phyloP scores from a whole-genome alignment of 768 basidiomycete species.

The Collybia mongolica region DNA sequence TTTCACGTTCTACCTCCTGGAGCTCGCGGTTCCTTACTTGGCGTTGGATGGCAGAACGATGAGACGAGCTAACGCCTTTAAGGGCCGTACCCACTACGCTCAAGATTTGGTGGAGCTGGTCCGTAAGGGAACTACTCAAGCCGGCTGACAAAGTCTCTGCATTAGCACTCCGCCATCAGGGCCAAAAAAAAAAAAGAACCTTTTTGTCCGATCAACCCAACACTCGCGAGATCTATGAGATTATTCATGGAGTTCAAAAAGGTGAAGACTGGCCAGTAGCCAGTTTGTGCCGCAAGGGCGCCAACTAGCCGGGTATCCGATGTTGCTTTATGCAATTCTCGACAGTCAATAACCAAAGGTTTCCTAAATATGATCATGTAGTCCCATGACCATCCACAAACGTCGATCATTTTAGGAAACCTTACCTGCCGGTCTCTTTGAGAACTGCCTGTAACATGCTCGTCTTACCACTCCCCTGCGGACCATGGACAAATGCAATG shows the following conservation, averaged over 20 bases:
- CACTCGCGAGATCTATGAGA: conserved; percentile 87
- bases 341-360: conserved; percentile 81
- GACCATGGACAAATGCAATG: conserved; percentile 77
- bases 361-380: conserved; percentile 40
- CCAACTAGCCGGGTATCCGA: conserved; percentile 70
- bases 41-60: conserved; percentile 41
- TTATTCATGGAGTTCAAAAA: conserved; percentile 79
- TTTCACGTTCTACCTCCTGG: conserved; percentile 34
- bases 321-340: conserved; percentile 62
- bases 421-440: conserved; percentile 51
- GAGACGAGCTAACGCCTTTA: conserved; percentile 55
- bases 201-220: conserved; percentile 96
- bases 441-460: conserved; percentile 55
- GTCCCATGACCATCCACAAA: neutral
- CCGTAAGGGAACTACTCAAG: conserved; percentile 71
- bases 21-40: conserved; percentile 34
- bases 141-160: conserved; percentile 54
- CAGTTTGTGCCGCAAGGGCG: conserved; percentile 76
- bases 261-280: conserved; percentile 88
- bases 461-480: conserved; percentile 80
- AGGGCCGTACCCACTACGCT: conserved; percentile 75
- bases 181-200: conserved; percentile 36
- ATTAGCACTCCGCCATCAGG: too few species aligned
- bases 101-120: conserved; percentile 84
- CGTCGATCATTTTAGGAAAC: neutral